Evolutionary conservation across 129 eudicot species (phyloP), one percentile per base, ranked within the genome.

Genomic region (Flaveria trinervia): DNA sequence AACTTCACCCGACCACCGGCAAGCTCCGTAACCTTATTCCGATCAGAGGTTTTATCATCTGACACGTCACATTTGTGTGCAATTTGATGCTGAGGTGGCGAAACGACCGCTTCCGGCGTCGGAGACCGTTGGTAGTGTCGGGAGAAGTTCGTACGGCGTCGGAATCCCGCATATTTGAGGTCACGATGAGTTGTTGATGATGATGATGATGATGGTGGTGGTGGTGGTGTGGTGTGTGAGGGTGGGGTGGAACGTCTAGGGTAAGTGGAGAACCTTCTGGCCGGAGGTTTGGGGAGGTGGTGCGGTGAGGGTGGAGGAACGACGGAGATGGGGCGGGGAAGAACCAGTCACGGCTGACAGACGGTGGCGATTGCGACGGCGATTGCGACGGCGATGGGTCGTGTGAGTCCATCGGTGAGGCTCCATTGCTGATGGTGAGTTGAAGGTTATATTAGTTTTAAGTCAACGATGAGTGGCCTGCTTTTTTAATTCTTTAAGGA

Each of bases 311-410:
- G 77, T 79, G 85, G 51, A 74, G n/a, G 87, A 85, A 86, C 17
- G 92, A 83, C 22, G 86, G 84, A 0, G 92, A 81, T 7, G 84
- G 84, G 10, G 92, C 86, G 7, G 93, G 96, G 77, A 86, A 90
- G 25, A 90, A 80, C 96, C 96, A 90, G 89, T 89, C 96, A 15
- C 96, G 80, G 75, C 83, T 85, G 72, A 77, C 77, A 46, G 81
- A 81, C 75, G 75, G 75, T 44, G 84, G 52, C 22, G 80, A 65
- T 75, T 73, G 3, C 12, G 49, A 33, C 39, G 39, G 52, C 22
- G 80, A 64, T 68, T 73, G 3, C 12, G 49, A 44, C 12, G 49
- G 49, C 16, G 79, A 69, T 77, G 80, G 9, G 14, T 50, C 76
- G 33, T 77, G 71, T 7, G 83, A 80, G 73, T 81, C 71, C 81